Conservation (phyloP, 495 filamentous ascomycete genomes). For the Aspergillus cavernicola region DNA sequence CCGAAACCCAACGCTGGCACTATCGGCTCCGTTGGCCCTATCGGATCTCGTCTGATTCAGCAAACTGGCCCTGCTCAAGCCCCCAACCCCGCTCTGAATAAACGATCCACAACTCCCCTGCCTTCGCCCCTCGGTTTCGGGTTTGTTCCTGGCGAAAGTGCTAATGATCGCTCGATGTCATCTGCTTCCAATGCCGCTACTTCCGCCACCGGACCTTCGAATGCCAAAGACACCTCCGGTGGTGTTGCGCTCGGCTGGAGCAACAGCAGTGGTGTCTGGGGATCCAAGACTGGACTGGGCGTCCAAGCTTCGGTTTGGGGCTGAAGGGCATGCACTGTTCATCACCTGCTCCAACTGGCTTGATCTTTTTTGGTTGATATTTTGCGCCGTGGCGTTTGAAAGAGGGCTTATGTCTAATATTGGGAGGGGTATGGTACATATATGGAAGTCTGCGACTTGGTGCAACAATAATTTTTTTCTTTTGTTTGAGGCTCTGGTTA, state of each 20-base stretch:
- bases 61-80: constrained; percentile 44
- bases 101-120: constrained; percentile 85
- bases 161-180: constrained; percentile 58
- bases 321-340: constrained; percentile 31
- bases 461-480: constrained; percentile 20
- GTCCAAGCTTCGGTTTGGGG: constrained; percentile 78
- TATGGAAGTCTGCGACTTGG: constrained; percentile 16
- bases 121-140: constrained; percentile 80
- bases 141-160: constrained; percentile 55
- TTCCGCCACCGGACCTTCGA: constrained; percentile 24
- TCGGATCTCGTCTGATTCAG: constrained; percentile 78
- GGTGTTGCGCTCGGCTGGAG: constrained; percentile 66
- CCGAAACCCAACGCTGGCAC: constrained; percentile 50
- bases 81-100: constrained; percentile 66
- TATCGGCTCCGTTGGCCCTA: constrained; percentile 76
- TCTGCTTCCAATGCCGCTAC: constrained; percentile 57
- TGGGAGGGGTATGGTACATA: constrained; percentile 30
- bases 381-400: constrained; percentile 27
- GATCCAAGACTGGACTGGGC: constrained; percentile 63
- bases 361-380: constrained; percentile 18
- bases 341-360: background rate
- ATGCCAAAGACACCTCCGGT: constrained; percentile 46
- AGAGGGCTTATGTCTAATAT: constrained; percentile 22
- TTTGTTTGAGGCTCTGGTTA: constrained; percentile 21
- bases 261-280: constrained; percentile 69